Evolutionary conservation across 1,284 basidiomycete species (phyloP).

Genomic region (Schizopora paradoxa): DNA sequence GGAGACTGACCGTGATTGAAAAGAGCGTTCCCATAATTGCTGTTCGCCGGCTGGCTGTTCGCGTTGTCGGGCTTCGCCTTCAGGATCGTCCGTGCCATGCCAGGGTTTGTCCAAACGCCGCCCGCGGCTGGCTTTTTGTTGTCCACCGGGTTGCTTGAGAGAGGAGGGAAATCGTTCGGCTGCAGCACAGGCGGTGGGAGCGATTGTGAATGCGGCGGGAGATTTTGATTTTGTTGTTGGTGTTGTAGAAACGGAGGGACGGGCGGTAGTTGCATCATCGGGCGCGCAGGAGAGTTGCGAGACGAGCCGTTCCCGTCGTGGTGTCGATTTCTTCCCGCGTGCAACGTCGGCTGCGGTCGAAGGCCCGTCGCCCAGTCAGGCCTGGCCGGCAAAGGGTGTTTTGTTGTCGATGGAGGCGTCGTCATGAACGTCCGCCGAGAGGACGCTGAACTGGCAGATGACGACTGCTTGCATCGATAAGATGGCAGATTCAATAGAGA

Average conservation of each 20-base stretch:
- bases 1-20: constrained; percentile 18
- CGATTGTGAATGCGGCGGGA: constrained; percentile 27
- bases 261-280: constrained; percentile 21
- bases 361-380: constrained; percentile 83
- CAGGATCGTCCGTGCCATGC: constrained; percentile 46
- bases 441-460: constrained; percentile 72
- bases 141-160: constrained; percentile 37
- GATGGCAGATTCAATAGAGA: constrained; percentile 9
- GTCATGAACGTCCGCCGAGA: constrained; percentile 70
- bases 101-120: constrained; percentile 67
- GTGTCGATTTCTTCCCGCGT: constrained; percentile 38
- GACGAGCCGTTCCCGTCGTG: constrained; percentile 35
- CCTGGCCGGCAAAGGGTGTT: constrained; percentile 72
- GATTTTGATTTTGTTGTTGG: constrained; percentile 22
- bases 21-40: constrained; percentile 9
- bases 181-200: constrained; percentile 42
- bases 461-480: constrained; percentile 38
- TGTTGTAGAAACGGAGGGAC: constrained; percentile 29
- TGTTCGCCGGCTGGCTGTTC: constrained; percentile 9
- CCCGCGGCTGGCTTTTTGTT: constrained; percentile 50
- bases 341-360: constrained; percentile 61
- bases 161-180: constrained; percentile 66
- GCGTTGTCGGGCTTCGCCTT: constrained; percentile 28
- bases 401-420: constrained; percentile 50
- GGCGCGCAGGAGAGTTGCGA: constrained; percentile 36